phyloP scores from a whole-genome alignment of 305 asterid species.

The Solanum hybrid region DNA sequence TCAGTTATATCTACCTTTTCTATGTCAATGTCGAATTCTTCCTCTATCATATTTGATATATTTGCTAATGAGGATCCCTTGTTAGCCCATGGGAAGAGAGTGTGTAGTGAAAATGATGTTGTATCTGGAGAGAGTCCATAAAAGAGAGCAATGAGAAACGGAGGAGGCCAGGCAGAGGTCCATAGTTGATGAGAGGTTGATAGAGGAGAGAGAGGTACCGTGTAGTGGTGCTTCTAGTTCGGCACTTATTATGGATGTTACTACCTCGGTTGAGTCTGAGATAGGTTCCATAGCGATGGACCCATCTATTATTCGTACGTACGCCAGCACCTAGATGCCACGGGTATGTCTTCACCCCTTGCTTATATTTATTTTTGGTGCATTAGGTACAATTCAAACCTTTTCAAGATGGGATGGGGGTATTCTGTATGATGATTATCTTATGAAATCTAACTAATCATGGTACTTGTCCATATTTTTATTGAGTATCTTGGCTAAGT shows the following conservation, averaged over 20 bases:
- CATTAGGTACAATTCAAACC: background rate
- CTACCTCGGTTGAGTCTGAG: background rate
- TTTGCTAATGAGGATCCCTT: background rate
- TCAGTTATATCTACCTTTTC: background rate
- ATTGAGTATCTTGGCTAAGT: background rate
- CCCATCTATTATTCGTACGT: background rate
- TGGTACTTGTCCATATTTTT: background rate
- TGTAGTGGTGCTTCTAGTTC: background rate
- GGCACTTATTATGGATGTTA: background rate
- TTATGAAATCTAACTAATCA: background rate
- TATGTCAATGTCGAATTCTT: background rate
- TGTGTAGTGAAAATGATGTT: background rate
- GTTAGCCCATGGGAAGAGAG: background rate
- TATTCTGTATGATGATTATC: background rate
- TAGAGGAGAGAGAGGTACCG: background rate
- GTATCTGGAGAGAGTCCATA: background rate
- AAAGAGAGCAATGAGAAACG: background rate
- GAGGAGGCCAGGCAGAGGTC: background rate
- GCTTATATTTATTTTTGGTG: background rate
- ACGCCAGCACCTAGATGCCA: background rate
- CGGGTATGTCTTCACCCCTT: background rate
- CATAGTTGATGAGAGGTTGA: background rate
- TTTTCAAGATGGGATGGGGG: background rate
- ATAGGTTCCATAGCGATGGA: background rate
- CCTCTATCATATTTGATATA: background rate